phyloP scores from a whole-genome alignment of 2,329 filamentous ascomycete genomes.

The Colletotrichum karsti region DNA sequence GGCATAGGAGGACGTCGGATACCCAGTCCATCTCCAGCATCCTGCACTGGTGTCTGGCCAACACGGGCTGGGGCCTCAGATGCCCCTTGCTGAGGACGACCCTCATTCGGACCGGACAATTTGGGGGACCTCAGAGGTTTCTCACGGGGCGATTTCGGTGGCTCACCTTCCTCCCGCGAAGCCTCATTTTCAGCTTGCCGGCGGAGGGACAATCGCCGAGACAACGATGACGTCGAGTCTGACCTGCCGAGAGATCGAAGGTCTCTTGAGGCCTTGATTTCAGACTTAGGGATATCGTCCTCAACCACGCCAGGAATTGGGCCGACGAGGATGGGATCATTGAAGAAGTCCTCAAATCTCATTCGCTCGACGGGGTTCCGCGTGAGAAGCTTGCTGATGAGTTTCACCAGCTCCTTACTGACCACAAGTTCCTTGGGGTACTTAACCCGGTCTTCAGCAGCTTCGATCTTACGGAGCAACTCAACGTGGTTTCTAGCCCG shows the following conservation, averaged over 20 bases:
- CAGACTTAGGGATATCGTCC: conserved; percentile 69
- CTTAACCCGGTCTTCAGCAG: conserved; percentile 83
- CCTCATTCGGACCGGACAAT: conserved; percentile 37
- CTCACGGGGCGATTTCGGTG: conserved; percentile 52
- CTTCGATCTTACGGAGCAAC: conserved; percentile 89
- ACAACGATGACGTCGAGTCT: conserved; percentile 37
- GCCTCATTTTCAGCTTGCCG: conserved; percentile 50
- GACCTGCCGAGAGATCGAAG: conserved; percentile 36
- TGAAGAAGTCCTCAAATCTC: conserved; percentile 87
- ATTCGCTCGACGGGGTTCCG: conserved; percentile 86
- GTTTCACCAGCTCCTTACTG: conserved; percentile 78
- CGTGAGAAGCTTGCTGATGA: conserved; percentile 85
- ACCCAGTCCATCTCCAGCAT: conserved; percentile 57
- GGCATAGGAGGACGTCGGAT: conserved; percentile 58
- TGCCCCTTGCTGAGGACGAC: conserved; percentile 39
- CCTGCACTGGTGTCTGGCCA: conserved; percentile 55
- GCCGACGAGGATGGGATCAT: conserved; percentile 74
- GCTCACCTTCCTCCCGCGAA: conserved; percentile 41
- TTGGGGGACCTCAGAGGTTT: conserved; percentile 50
- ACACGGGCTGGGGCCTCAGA: conserved; percentile 38
- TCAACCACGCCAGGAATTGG: conserved; percentile 84
- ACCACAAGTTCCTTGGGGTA: conserved; percentile 79
- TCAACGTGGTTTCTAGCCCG: conserved; percentile 94
- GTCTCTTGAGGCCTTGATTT: conserved; percentile 44
- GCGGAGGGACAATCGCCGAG: conserved; percentile 47